Conservation (phyloP, 2,329 filamentous ascomycete genomes). For the Thielaviopsis ethacetica region DNA sequence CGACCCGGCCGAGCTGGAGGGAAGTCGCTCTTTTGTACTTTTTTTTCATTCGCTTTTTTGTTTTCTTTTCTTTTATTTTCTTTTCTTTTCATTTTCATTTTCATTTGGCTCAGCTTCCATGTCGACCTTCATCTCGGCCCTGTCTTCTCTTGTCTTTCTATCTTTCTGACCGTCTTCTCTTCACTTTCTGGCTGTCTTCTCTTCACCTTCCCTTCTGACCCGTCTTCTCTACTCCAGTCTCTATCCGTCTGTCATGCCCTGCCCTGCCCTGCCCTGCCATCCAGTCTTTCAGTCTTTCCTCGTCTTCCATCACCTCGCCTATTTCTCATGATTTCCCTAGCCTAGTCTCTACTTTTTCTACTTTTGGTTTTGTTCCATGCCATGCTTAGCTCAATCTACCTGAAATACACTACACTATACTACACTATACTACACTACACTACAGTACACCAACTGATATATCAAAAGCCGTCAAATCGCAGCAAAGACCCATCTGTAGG, state of each 20-base stretch:
- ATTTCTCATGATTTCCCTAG: not conserved
- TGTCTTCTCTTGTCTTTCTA: not conserved
- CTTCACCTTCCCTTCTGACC: not conserved
- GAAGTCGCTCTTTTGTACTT: not conserved
- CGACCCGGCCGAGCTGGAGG: not conserved
- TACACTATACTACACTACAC: too few relatives aligned
- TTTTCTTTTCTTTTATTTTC: not conserved
- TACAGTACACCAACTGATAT: too few relatives aligned
- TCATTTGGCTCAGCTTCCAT: too few relatives aligned
- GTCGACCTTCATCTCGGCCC: not conserved
- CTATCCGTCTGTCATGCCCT: not conserved
- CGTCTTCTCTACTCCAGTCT: not conserved
- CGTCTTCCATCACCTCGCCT: not conserved
- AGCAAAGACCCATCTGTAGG: too few relatives aligned
- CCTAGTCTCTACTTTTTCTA: not conserved
- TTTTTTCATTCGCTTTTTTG: not conserved
- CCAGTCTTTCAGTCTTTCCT: not conserved
- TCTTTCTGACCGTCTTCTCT: not conserved
- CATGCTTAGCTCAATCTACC: too few relatives aligned
- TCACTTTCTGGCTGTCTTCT: not conserved
- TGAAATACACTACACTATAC: too few relatives aligned
- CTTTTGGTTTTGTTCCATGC: not conserved
- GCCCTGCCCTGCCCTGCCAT: not conserved
- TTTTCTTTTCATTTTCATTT: too few relatives aligned
- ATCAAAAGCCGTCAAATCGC: too few relatives aligned